Conservation (phyloP, 208 protist genomes). For the Acanthamoeba sp. region DNA sequence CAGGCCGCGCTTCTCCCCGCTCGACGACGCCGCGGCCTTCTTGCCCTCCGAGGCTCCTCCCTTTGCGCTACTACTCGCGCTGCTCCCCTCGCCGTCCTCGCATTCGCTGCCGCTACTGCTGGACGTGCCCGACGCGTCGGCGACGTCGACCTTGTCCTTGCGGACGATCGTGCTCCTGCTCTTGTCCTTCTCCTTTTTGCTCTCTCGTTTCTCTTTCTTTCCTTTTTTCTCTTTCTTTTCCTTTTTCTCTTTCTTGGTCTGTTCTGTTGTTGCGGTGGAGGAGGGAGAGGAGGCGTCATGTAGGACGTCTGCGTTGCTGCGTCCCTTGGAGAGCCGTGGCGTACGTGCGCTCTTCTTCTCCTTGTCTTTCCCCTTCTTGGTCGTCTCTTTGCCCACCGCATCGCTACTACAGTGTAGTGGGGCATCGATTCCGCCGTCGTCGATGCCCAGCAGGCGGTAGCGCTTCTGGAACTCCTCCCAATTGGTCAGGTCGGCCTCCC, state of each 20-base stretch:
- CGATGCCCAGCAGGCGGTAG: not conserved
- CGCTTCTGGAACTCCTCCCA: constrained; percentile 41
- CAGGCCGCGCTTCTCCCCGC: constrained; percentile 8
- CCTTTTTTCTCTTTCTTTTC: not conserved
- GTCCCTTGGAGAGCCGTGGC: not conserved
- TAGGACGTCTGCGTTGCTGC: not conserved
- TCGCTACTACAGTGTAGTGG: not conserved
- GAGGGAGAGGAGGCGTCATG: not conserved
- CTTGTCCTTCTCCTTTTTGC: not conserved
- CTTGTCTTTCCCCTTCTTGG: not conserved
- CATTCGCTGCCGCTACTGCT: not conserved
- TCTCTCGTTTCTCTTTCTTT: not conserved
- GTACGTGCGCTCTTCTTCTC: not conserved
- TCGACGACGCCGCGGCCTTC: not conserved
- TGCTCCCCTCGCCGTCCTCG: not conserved
- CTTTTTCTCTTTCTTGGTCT: not conserved
- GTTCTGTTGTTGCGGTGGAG: not conserved
- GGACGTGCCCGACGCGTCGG: not conserved
- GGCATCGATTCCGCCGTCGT: not conserved
- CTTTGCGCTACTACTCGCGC: not conserved
- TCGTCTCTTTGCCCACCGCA: not conserved
- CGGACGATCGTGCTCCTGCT: not conserved
- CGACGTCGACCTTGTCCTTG: not conserved
- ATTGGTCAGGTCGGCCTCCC: not conserved
- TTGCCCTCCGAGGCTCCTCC: not conserved